Percentiles rank a stretch among this genome's conserved stretches.
These are phyloP conservation scores for Plasmopara halstedii DNA, from an alignment of 352 stramenopile species.

Conservation along the genomic window DNA sequence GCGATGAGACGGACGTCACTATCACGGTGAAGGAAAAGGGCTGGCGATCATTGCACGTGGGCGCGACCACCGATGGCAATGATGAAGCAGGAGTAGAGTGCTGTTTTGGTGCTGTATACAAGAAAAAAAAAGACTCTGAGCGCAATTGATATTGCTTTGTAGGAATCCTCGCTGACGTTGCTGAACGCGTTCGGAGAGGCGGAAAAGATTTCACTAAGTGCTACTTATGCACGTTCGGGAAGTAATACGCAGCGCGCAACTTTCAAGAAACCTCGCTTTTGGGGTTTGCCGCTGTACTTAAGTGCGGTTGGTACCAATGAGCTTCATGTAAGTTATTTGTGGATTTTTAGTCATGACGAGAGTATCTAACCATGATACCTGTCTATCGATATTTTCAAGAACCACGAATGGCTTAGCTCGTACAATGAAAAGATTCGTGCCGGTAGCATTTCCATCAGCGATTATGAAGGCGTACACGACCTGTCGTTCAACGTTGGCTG, in stretches of 20 bases:
- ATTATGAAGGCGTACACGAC: slow-evolving; percentile 81
- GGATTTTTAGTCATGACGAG: neutral
- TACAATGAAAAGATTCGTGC: slow-evolving; percentile 86
- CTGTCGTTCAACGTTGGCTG: slow-evolving; percentile 80
- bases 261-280: slow-evolving; percentile 83
- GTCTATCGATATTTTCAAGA: slow-evolving; percentile 22
- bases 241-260: slow-evolving; percentile 80
- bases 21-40: slow-evolving; percentile 85
- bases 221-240: slow-evolving; percentile 77
- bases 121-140: neutral
- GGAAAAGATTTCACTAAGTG: slow-evolving; percentile 75
- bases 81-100: slow-evolving; percentile 66
- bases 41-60: slow-evolving; percentile 79
- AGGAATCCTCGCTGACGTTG: slow-evolving; percentile 81
- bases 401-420: slow-evolving; percentile 80
- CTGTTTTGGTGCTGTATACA: neutral
- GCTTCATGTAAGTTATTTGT: slow-evolving; percentile 43
- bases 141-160: slow-evolving; percentile 1
- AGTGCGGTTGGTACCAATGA: slow-evolving; percentile 72
- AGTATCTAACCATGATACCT: neutral
- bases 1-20: slow-evolving; percentile 76
- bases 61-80: slow-evolving; percentile 77
- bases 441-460: slow-evolving; percentile 76
- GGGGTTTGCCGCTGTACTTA: slow-evolving; percentile 73
- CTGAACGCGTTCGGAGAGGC: slow-evolving; percentile 78